Evolutionary conservation across 192 early-diverging fungal species (phyloP).

Genomic region (Podila minutissima): DNA sequence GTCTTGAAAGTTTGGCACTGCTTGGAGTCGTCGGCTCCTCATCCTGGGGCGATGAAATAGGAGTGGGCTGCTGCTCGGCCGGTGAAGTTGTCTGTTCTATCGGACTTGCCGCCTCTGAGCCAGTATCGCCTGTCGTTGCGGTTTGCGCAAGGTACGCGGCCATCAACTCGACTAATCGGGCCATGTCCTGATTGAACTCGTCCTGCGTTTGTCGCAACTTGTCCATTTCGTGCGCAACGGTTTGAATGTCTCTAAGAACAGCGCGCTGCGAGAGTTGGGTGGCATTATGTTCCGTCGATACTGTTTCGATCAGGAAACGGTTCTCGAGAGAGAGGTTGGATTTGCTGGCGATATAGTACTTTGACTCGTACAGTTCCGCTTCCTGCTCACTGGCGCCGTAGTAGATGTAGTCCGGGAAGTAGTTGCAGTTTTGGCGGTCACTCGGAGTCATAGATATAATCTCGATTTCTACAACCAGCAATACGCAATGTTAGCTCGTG

Average conservation of each 20-base stretch:
- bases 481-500: neutral
- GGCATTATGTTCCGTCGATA: constrained; percentile 17
- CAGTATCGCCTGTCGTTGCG: neutral
- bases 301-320: constrained; percentile 37
- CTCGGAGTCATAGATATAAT: constrained; percentile 21
- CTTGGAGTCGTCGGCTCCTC: neutral
- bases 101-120: neutral
- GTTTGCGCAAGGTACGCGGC: constrained; percentile 23
- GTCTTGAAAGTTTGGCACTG: neutral
- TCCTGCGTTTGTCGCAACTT: constrained; percentile 16
- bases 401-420: constrained; percentile 47
- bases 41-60: neutral
- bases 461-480: constrained; percentile 25
- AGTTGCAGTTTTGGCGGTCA: constrained; percentile 43
- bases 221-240: constrained; percentile 3
- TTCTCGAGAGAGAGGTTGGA: constrained; percentile 45
- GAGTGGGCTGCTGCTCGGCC: neutral
- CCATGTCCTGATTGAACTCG: constrained; percentile 19
- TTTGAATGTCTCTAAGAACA: constrained; percentile 24
- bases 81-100: neutral
- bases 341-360: constrained; percentile 31
- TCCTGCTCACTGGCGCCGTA: constrained; percentile 46
- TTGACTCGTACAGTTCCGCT: constrained; percentile 40
- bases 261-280: constrained; percentile 13
- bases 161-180: constrained; percentile 4